These are phyloP conservation scores for Nemania diffusa DNA, from an alignment of 2,329 filamentous ascomycete genomes.

Conservation along the genomic window DNA sequence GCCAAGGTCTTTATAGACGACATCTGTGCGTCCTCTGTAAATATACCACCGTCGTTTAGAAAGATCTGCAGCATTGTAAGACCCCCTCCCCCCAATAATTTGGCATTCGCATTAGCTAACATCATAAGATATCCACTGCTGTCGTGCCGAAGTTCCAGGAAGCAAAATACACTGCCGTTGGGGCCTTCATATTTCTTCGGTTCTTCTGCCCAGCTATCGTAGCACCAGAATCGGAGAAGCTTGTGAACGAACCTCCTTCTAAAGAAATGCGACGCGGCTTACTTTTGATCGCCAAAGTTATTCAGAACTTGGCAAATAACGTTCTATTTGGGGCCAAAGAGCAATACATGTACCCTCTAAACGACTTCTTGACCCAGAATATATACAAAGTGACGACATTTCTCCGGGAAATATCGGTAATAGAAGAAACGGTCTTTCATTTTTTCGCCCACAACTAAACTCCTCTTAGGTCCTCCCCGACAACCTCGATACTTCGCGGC, in stretches of 20 bases:
- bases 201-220: constrained; percentile 80
- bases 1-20: constrained; percentile 78
- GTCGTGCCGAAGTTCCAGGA: constrained; percentile 73
- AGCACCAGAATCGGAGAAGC: constrained; percentile 73
- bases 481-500: constrained; percentile 53
- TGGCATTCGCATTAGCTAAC: constrained; percentile 28
- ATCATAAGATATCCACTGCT: constrained; percentile 66
- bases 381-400: constrained; percentile 75
- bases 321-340: constrained; percentile 78
- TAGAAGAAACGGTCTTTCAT: constrained; percentile 39
- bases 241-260: constrained; percentile 69
- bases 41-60: constrained; percentile 71
- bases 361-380: constrained; percentile 74
- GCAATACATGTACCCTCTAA: constrained; percentile 77
- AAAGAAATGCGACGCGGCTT: constrained; percentile 76
- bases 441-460: constrained; percentile 34
- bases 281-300: constrained; percentile 75
- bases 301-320: constrained; percentile 78
- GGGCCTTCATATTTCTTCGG: constrained; percentile 75
- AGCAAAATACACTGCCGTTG: constrained; percentile 77
- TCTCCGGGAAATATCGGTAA: constrained; percentile 72
- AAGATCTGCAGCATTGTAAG: constrained; percentile 74
- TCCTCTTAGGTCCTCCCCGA: constrained; percentile 58
- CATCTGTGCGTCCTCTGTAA: constrained; percentile 70
- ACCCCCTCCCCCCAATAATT: constrained; percentile 26